These are phyloP conservation scores for Cladochytrium replicatum DNA, from an alignment of 192 early-diverging fungal genomes.

Conservation along the genomic window DNA sequence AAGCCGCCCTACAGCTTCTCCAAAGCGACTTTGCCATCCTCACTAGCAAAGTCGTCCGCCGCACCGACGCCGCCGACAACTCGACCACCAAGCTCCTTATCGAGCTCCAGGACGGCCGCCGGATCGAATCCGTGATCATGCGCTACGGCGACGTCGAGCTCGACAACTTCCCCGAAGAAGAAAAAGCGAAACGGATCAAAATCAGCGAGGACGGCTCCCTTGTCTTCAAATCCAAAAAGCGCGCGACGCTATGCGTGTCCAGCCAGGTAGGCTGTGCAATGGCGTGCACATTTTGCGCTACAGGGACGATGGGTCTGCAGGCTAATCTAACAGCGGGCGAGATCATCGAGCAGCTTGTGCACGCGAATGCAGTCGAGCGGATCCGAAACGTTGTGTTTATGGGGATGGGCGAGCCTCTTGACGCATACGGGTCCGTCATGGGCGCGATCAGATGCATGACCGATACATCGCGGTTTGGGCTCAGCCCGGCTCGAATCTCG, in stretches of 20 bases:
- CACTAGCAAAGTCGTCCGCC: slow-evolving; percentile 32
- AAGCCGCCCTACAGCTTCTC: slow-evolving; percentile 25
- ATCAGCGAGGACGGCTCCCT: slow-evolving; percentile 16
- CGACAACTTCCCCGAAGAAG: slow-evolving; percentile 30
- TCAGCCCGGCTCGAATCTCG: slow-evolving; percentile 34
- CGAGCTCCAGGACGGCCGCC: slow-evolving; percentile 47
- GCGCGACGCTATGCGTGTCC: slow-evolving; percentile 44
- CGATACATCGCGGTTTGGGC: slow-evolving; percentile 30
- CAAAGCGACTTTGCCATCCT: slow-evolving; percentile 29
- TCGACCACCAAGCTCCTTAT: slow-evolving; percentile 46
- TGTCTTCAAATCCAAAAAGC: slow-evolving; percentile 31
- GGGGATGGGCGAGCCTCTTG: slow-evolving; percentile 53
- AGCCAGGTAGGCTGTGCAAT: slow-evolving; percentile 47
- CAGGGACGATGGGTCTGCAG: slow-evolving; percentile 47
- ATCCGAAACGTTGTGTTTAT: slow-evolving; percentile 47
- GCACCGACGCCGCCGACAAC: slow-evolving; percentile 34
- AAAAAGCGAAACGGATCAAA: slow-evolving; percentile 15
- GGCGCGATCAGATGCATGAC: slow-evolving; percentile 35
- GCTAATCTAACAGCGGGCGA: slow-evolving; percentile 40
- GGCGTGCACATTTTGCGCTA: slow-evolving; percentile 37
- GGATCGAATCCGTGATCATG: slow-evolving; percentile 48
- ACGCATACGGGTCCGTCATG: slow-evolving; percentile 41
- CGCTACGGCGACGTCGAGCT: slow-evolving; percentile 40
- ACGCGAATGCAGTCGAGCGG: slow-evolving; percentile 36
- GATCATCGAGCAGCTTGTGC: slow-evolving; percentile 44